Percentiles rank a stretch among this genome's conserved stretches.
Evolutionary conservation across 2,329 filamentous ascomycete genomes (phyloP).

Genomic region (Daldinia sp.): DNA sequence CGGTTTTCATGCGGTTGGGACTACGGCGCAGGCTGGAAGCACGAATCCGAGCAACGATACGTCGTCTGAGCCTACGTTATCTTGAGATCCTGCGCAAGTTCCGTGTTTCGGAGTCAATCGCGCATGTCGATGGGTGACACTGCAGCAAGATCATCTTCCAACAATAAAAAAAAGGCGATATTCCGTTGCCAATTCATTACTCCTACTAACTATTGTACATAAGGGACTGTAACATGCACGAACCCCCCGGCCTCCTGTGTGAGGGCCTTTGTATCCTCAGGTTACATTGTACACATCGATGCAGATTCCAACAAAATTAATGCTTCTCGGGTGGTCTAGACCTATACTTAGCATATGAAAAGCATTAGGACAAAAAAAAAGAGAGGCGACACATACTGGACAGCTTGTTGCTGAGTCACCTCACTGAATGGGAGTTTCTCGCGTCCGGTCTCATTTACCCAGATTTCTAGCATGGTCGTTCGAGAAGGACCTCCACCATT

Average conservation of each 20-base stretch:
- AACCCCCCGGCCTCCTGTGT: constrained; percentile 15
- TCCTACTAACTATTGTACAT: constrained; percentile 30
- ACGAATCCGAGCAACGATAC: constrained; percentile 34
- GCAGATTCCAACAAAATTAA: constrained; percentile 21
- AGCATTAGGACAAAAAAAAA: neutral
- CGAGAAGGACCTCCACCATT: constrained; percentile 7
- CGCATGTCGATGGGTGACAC: constrained; percentile 32
- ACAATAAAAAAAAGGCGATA: constrained; percentile 20
- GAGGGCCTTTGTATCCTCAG: constrained; percentile 16
- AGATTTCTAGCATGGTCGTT: constrained; percentile 42
- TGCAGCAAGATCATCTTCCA: constrained; percentile 22
- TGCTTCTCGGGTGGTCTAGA: constrained; percentile 31
- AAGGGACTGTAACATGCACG: constrained; percentile 21
- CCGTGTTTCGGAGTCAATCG: constrained; percentile 24
- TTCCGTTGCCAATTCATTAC: constrained; percentile 25
- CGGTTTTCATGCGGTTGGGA: constrained; percentile 72
- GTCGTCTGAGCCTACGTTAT: constrained; percentile 36
- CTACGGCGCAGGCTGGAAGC: constrained; percentile 31
- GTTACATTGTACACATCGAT: constrained; percentile 37
- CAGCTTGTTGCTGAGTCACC: constrained; percentile 39
- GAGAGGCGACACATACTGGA: constrained; percentile 29
- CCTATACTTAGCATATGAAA: constrained; percentile 25
- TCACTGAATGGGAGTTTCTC: constrained; percentile 41
- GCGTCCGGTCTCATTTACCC: constrained; percentile 39
- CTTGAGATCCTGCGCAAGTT: constrained; percentile 33